These are phyloP conservation scores for Saccharomyces jurei DNA, from an alignment of 805 yeast genomes.

Conservation along the genomic window DNA sequence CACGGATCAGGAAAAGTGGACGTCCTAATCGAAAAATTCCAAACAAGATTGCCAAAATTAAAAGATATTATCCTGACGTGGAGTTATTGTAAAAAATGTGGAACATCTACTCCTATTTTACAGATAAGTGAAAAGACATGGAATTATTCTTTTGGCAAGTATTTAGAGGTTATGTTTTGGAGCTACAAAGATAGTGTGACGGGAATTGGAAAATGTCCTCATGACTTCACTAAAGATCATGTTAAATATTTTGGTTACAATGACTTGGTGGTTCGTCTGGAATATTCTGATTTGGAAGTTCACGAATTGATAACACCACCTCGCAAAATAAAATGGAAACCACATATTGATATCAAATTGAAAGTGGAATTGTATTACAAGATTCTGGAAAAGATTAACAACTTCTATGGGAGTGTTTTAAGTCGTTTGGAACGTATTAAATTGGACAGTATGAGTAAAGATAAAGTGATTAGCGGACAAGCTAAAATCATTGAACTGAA, in stretches of 20 bases:
- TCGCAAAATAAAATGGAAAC: conserved; percentile 60
- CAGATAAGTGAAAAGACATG: conserved; percentile 83
- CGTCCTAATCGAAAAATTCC: conserved; percentile 57
- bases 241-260: conserved; percentile 77
- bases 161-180: conserved; percentile 80
- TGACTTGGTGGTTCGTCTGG: conserved; percentile 70
- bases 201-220: conserved; percentile 61
- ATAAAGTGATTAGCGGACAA: conserved; percentile 63
- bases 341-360: conserved; percentile 57
- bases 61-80: conserved; percentile 74
- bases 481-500: conserved; percentile 52
- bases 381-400: conserved; percentile 44
- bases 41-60: conserved; percentile 48
- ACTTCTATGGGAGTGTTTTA: conserved; percentile 65
- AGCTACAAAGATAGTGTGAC: conserved; percentile 45
- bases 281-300: conserved; percentile 65
- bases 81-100: conserved; percentile 83
- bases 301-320: conserved; percentile 75
- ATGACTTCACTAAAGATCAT: conserved; percentile 76
- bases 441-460: conserved; percentile 59
- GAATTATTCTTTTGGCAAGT: conserved; percentile 90
- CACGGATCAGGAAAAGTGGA: conserved; percentile 82
- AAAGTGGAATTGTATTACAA: conserved; percentile 55
- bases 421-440: conserved; percentile 71
- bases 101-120: conserved; percentile 62